Conservation (phyloP, 73 alveolate species). For the Stentor roeselii region DNA sequence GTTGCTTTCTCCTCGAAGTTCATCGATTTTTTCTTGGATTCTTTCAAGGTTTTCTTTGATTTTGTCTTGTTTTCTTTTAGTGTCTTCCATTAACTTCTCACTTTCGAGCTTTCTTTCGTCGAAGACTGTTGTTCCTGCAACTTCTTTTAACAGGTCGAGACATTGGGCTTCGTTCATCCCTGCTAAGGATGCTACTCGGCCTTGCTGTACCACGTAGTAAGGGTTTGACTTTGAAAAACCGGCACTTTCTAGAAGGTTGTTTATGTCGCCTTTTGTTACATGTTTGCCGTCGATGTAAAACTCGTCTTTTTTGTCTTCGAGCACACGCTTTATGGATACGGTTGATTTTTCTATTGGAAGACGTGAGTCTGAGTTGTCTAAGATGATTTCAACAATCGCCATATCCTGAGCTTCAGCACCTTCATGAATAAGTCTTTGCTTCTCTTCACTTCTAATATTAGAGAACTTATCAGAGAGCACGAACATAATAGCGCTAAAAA, state of each 20-base stretch:
- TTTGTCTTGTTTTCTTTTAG: conserved; percentile 57
- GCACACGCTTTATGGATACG: conserved; percentile 59
- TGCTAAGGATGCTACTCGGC: conserved; percentile 64
- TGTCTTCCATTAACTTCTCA: conserved; percentile 61
- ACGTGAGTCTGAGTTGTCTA: conserved; percentile 65
- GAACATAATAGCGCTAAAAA: conserved; percentile 73
- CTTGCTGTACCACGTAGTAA: conserved; percentile 77
- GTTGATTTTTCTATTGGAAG: conserved; percentile 67
- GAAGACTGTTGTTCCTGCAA: conserved; percentile 72
- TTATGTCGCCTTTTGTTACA: conserved; percentile 66
- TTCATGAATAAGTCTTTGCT: conserved; percentile 66
- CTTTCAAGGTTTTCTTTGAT: conserved; percentile 45
- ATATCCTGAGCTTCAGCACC: conserved; percentile 42
- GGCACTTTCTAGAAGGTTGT: conserved; percentile 75
- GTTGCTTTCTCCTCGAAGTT: conserved; percentile 57
- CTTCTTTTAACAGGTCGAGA: conserved; percentile 70
- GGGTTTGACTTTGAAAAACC: conserved; percentile 72
- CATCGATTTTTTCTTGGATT: conserved; percentile 54
- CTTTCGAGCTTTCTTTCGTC: conserved; percentile 77
- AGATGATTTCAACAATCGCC: conserved; percentile 68
- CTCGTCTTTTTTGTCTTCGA: conserved; percentile 70
- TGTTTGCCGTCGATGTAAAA: conserved; percentile 64
- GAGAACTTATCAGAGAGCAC: conserved; percentile 68
- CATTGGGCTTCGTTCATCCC: conserved; percentile 70
- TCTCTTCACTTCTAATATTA: conserved; percentile 72